phyloP scores from a whole-genome alignment of 2,329 filamentous ascomycete genomes.

The Helotiales sp. region DNA sequence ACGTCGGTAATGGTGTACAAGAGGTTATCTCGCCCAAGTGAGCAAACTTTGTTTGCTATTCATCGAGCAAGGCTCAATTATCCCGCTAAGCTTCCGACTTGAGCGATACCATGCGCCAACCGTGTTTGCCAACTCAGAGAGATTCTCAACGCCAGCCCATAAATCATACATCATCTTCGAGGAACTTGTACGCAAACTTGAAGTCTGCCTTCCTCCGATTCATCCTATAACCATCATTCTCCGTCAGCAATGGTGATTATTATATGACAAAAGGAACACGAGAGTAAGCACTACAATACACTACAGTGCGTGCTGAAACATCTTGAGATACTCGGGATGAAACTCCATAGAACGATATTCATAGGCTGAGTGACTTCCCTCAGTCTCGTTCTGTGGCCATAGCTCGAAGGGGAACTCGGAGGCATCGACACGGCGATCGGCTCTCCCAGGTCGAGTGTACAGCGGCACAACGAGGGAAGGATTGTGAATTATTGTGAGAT shows the following conservation, averaged over 20 bases:
- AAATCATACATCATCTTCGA: conserved; percentile 84
- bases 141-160: conserved; percentile 63
- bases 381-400: background rate
- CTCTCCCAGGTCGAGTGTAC: background rate
- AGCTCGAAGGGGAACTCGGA: conserved; percentile 2
- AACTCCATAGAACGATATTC: background rate
- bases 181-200: conserved; percentile 96
- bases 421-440: background rate
- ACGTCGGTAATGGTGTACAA: conserved; percentile 5
- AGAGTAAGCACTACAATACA: background rate
- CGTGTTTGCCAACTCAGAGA: conserved; percentile 71
- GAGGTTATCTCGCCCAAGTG: conserved; percentile 25
- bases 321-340: background rate
- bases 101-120: conserved; percentile 57
- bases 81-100: conserved; percentile 62
- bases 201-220: conserved; percentile 97
- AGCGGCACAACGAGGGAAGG: conserved; percentile 2
- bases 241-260: conserved; percentile 12
- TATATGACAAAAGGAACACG: conserved; percentile 1
- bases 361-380: background rate
- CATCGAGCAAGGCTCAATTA: conserved; percentile 26
- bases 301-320: background rate
- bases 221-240: conserved; percentile 66
- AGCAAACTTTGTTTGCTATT: conserved; percentile 32
- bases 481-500: conserved; percentile 4